These are phyloP conservation scores for Lachancea lanzarotensis DNA, from an alignment of 805 yeast species.

Conservation along the genomic window DNA sequence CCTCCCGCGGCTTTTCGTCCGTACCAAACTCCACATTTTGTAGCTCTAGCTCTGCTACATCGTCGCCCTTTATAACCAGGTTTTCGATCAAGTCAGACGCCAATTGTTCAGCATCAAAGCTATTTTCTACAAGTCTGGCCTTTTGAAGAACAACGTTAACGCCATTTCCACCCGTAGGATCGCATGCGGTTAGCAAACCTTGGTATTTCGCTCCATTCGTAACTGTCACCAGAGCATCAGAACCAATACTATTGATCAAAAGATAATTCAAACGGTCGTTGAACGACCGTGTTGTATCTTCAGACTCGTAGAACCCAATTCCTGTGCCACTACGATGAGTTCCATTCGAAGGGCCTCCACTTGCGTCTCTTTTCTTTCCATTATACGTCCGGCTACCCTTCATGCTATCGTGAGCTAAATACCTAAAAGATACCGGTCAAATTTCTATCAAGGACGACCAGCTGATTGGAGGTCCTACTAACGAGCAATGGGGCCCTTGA, in stretches of 20 bases:
- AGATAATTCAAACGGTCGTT: conserved; percentile 52
- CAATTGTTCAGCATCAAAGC: conserved; percentile 32
- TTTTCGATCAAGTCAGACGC: conserved; percentile 22
- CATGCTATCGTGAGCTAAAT: conserved; percentile 8
- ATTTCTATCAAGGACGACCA: not conserved
- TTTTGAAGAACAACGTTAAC: conserved; percentile 49
- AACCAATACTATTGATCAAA: conserved; percentile 55
- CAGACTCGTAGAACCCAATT: conserved; percentile 20
- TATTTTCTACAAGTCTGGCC: conserved; percentile 39
- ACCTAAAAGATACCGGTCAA: not conserved
- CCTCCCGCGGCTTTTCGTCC: conserved; percentile 18
- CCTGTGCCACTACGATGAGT: conserved; percentile 8
- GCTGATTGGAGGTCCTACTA: not conserved
- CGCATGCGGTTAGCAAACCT: conserved; percentile 53
- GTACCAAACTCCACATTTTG: conserved; percentile 25
- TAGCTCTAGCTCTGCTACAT: conserved; percentile 38
- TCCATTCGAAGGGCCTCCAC: conserved; percentile 6
- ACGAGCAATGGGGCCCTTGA: conserved; percentile 1
- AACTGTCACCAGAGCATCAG: conserved; percentile 50
- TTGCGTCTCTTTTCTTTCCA: conserved; percentile 11
- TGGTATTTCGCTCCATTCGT: conserved; percentile 51
- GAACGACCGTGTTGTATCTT: conserved; percentile 33
- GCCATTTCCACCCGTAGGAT: conserved; percentile 37
- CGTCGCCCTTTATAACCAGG: conserved; percentile 28
- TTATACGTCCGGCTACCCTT: conserved; percentile 12